Evolutionary conservation across 441 rosid genomes (phyloP).

Genomic region (Erodium texanum): DNA sequence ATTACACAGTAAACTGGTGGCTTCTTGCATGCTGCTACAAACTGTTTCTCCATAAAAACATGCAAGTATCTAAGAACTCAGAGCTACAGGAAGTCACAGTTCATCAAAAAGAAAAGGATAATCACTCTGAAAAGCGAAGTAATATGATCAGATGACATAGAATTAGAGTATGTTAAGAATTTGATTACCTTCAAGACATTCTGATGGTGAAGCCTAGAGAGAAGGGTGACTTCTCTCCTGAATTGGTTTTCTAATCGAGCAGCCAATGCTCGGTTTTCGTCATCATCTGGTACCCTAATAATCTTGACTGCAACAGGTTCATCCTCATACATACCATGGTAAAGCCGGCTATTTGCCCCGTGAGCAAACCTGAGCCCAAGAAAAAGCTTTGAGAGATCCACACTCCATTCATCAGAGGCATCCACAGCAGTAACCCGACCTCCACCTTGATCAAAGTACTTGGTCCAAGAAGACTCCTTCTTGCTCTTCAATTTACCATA

Average conservation of each 20-base stretch:
- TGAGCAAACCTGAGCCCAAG: conserved; percentile 90
- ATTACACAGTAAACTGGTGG: conserved; percentile 77
- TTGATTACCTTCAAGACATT: conserved; percentile 75
- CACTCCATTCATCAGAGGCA: conserved; percentile 52
- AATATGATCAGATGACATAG: neutral
- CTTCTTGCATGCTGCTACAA: conserved; percentile 79
- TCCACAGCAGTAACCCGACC: conserved; percentile 73
- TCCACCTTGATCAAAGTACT: conserved; percentile 68
- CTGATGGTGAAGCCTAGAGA: conserved; percentile 60
- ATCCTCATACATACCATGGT: conserved; percentile 82
- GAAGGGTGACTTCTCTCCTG: conserved; percentile 68
- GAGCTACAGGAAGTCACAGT: neutral
- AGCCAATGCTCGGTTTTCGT: conserved; percentile 58
- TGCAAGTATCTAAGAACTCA: conserved; percentile 15
- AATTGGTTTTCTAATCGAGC: conserved; percentile 75
- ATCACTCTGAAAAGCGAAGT: too few species aligned
- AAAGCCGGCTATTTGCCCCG: conserved; percentile 82
- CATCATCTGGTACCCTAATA: conserved; percentile 75
- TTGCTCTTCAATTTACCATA: conserved; percentile 44
- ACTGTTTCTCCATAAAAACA: conserved; percentile 40
- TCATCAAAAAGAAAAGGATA: neutral
- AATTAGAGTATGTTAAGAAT: neutral
- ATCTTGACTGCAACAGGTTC: conserved; percentile 94
- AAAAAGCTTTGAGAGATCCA: conserved; percentile 77
- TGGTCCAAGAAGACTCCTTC: conserved; percentile 76